Evolutionary conservation across 2,329 filamentous ascomycete species (phyloP), one percentile per base, ranked within the genome.

Genomic region (Knufia petricola): DNA sequence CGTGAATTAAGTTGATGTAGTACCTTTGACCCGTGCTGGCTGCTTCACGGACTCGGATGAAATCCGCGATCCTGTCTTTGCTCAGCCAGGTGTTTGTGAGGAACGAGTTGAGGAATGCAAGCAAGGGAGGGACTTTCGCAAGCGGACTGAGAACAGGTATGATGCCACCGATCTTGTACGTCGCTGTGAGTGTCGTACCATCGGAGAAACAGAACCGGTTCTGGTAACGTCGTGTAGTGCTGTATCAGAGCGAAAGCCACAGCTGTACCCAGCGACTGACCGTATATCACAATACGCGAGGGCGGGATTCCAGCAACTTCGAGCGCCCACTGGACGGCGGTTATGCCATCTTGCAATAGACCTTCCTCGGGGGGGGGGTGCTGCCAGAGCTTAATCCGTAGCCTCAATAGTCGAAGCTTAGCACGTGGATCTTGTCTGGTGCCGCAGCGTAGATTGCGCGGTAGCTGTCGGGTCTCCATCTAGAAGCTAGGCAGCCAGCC

Each of bases 351-450:
- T 1, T 60, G 60, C 10, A 78, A 63, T 1, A 82, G 62, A 0
- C 78, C 78, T 1, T 58, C 41, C 59, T 82, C 78, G 0, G 75
- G 77, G 0, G 78, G 78, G 3, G 60, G n/a, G n/a, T n/a, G n/a
- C n/a, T 58, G 1, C 78, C 77, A 0, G 64, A 72, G 44, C 85
- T 92, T 32, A 78, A 75, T 1, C 88, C 89, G 58, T 87, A 95
- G 4, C 89, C 89, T 15, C 89, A 84, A 66, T 95, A 95, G 61
- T 83, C 79, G 46, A 83, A 72, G 1, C 75, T 69, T 7, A 82
- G 58, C 31, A 76, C 69, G 55, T 83, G 77, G 1, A 78, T 75
- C 4, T 24, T 3, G 32, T 73, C 76, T 17, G 65, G 58, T 0
- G 76, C 64, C 0, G 64, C 69, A 4, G 72, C 73, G n/a, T 67